Base-by-base conservation (phyloP, 2,329 filamentous ascomycete genomes). In the Colletotrichum tabaci region DNA sequence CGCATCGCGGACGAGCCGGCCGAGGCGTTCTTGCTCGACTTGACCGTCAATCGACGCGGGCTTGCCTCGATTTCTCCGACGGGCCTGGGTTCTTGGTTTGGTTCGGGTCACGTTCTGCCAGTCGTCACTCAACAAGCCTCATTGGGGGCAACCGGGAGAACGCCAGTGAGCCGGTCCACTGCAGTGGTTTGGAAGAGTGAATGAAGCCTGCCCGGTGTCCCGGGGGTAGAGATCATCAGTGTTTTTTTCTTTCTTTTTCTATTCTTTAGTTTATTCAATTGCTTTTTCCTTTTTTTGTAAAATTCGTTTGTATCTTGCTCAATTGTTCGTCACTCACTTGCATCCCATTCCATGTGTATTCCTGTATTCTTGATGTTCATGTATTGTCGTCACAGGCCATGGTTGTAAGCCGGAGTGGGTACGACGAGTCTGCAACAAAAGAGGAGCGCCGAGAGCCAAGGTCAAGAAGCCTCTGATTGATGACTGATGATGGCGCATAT, bases 61-160 rank as follows among this genome's bases (percentile, higher is more conserved):
- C 53, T 21, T 46, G 16, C 13, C 35, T 67, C 18, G 2, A 18
- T 18, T 21, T 35, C 21, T 61, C 61, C 61, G 42, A 67, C 23
- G 60, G 26, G 8, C 6, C 5, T 18, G 50, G 30, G 26, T 7
- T 15, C 50, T 53, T 18, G 23, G n/a, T 53, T 53, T 18, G 23
- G n/a, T 35, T 67, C 53, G 63, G 57, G 63, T 62, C 57, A 62
- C 57, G 26, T 47, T 44, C 55, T 10, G 64, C 50, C 40, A 61
- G 42, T 50, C 49, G 44, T 42, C 42, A 7, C 56, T 44, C 62
- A 57, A 55, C 55, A 49, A 49, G 47, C 9, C 55, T 56, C 18
- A 18, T 21, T 61, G 23, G 44, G 46, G 38, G 26, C 46, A 44
- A 15, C 61, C 50, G 12, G 7, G 35, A 35, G 38, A 60, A 21